Evolutionary conservation across 345 rosid genomes (phyloP), one percentile per base, ranked within the genome.

Genomic region (Brassica cretica): DNA sequence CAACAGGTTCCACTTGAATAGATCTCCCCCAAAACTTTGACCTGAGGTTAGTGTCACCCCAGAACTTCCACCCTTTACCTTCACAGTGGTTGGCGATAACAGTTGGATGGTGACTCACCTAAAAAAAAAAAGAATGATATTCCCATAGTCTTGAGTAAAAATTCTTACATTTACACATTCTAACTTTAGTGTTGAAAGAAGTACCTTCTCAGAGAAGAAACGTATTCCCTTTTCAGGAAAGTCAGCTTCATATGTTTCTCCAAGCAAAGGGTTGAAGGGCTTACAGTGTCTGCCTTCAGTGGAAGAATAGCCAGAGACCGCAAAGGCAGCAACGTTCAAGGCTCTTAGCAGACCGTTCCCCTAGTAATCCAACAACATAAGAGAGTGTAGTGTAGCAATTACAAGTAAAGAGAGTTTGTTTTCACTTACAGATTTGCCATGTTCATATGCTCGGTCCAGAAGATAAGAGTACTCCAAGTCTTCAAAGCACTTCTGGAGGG

Each of bases 71-170:
- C 33, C 99, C 99, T 82, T 85, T 89, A 70, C 99, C 99, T 87
- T 95, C 92, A 82, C 96, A 90, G 67, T 95, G 97, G 89, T 97
- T 93, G 76, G 97, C 98, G 81, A 95, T 85, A 75, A 95, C 82
- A 59, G 99, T 93, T 81, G 98, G 98, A 81, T 95, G 98, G 84
- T 95, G 99, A 80, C 99, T 95, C 32, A 95, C 99, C 99, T 95
- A 16, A 75, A 41, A 69, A 60, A 37, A 41, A 41, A 33, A 10
- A 41, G 2, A 35, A 53, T 69, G 39, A 79, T 33, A 49, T 44
- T 9, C 41, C 53, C 27, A 33, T 60, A 67, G 27, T 60, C 27
- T 66, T 49, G 32, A 10, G 1, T 27, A 49, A 15, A 53, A 8
- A 25, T 77, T 65, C 35, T 27, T 29, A 56, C 25, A 44, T n/a